phyloP scores from a whole-genome alignment of 2,329 filamentous ascomycete genomes.

The Chaetomiaceae sp. region DNA sequence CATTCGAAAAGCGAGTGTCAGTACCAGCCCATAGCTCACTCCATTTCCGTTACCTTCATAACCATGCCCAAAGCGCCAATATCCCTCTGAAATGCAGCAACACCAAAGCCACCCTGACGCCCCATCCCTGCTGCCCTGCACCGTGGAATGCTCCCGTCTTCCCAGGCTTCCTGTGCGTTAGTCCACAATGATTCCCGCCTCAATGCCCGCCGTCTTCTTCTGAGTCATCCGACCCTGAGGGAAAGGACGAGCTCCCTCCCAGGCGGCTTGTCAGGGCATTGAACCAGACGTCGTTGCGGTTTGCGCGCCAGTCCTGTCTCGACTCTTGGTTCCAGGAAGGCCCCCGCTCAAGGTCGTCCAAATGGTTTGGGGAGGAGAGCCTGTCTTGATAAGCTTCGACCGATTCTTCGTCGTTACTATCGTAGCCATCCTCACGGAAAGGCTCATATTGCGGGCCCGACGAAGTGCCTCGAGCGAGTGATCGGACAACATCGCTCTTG shows the following conservation, averaged over 20 bases:
- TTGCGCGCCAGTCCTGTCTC: conserved; percentile 6
- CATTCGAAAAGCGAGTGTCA: conserved; percentile 11
- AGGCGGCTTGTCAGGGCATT: conserved; percentile 9
- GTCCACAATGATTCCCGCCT: background rate
- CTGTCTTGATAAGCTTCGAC: conserved; percentile 14
- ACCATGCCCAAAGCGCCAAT: conserved; percentile 12
- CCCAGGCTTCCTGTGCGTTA: background rate
- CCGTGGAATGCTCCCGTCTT: too few species aligned
- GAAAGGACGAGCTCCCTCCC: conserved; percentile 10
- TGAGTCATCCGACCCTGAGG: background rate
- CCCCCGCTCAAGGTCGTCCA: conserved; percentile 14
- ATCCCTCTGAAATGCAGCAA: conserved; percentile 4
- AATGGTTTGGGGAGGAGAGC: background rate
- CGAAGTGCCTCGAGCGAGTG: conserved; percentile 51
- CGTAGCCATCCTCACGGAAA: conserved; percentile 49
- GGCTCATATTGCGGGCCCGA: conserved; percentile 50
- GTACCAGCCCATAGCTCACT: background rate
- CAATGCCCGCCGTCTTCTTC: conserved; percentile 3
- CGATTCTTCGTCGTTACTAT: conserved; percentile 34
- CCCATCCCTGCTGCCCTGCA: too few species aligned
- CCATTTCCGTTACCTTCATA: background rate
- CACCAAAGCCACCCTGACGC: background rate
- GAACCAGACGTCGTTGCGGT: conserved; percentile 12
- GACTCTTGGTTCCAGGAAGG: conserved; percentile 5
- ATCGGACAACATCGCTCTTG: conserved; percentile 89